A percentile compares a stretch with the other conserved stretches of the same genome.
These are phyloP conservation scores for Acarospora socialis DNA, from an alignment of 2,329 filamentous ascomycete genomes.

Conservation along the genomic window DNA sequence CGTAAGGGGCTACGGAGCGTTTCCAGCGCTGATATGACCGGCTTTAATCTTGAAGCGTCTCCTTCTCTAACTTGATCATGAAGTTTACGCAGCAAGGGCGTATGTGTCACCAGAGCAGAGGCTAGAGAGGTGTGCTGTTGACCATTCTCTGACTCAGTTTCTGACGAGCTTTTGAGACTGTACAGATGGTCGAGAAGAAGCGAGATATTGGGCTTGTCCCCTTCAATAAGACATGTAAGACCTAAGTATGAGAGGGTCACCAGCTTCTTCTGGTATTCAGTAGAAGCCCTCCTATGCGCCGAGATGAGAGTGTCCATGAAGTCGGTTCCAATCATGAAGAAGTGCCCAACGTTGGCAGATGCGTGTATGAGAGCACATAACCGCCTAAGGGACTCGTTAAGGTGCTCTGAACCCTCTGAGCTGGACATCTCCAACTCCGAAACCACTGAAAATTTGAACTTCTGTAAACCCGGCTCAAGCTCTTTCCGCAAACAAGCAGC, in stretches of 20 bases:
- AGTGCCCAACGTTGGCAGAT: slow-evolving; percentile 32
- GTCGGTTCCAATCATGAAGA: slow-evolving; percentile 74
- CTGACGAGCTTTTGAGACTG: slow-evolving; percentile 57
- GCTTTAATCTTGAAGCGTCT: slow-evolving; percentile 42
- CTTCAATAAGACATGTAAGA: slow-evolving; percentile 54
- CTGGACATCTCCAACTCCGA: slow-evolving; percentile 50
- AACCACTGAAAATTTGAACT: slow-evolving; percentile 48
- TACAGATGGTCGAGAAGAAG: slow-evolving; percentile 74
- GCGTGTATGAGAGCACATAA: slow-evolving; percentile 23
- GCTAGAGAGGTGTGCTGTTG: slow-evolving; percentile 47
- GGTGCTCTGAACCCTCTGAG: slow-evolving; percentile 26
- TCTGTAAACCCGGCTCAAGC: slow-evolving; percentile 39
- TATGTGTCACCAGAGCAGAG: slow-evolving; percentile 65
- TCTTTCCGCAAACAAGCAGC: slow-evolving; percentile 35
- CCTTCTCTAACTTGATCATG: slow-evolving; percentile 38
- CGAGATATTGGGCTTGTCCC: slow-evolving; percentile 53
- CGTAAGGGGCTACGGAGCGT: slow-evolving; percentile 38
- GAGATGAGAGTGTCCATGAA: slow-evolving; percentile 58
- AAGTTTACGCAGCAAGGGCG: slow-evolving; percentile 56
- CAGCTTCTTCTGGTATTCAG: slow-evolving; percentile 48
- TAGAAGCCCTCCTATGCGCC: slow-evolving; percentile 39
- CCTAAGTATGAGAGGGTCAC: slow-evolving; percentile 63
- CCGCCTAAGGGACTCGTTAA: slow-evolving; percentile 9
- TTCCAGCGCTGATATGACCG: slow-evolving; percentile 46
- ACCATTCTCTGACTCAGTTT: slow-evolving; percentile 38